These are phyloP conservation scores for Xylaria sp. DNA, from an alignment of 2,329 filamentous ascomycete species.

Conservation along the genomic window DNA sequence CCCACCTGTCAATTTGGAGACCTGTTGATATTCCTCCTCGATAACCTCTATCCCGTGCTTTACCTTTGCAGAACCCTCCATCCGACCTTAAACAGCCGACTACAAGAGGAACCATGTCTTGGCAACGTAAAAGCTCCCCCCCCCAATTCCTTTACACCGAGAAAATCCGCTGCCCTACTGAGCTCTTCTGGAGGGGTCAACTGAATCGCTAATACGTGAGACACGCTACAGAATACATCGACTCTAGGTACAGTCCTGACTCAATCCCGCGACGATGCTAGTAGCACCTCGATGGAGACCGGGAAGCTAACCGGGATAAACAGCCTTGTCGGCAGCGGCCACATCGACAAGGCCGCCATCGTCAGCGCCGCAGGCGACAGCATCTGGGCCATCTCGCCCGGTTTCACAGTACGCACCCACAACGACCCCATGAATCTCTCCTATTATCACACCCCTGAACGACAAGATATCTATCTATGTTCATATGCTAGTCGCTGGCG, in stretches of 20 bases:
- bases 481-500: background rate
- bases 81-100: conserved; percentile 25
- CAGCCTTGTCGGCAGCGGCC: conserved; percentile 82
- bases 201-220: conserved; percentile 40
- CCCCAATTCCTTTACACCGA: conserved; percentile 30
- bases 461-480: background rate
- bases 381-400: conserved; percentile 76
- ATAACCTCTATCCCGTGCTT: conserved; percentile 18
- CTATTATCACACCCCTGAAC: background rate
- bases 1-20: background rate
- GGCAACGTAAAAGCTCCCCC: conserved; percentile 70
- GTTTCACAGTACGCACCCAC: conserved; percentile 72
- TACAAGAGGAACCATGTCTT: conserved; percentile 68
- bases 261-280: conserved; percentile 2
- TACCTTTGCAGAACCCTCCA: conserved; percentile 16
- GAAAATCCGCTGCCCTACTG: conserved; percentile 37
- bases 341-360: conserved; percentile 86
- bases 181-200: conserved; percentile 32
- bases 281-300: background rate
- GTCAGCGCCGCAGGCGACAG: conserved; percentile 83
- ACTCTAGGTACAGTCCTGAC: conserved; percentile 63
- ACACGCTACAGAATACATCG: conserved; percentile 63
- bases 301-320: conserved; percentile 24
- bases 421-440: background rate
- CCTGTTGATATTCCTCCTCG: conserved; percentile 19